Conservation (phyloP, 2,329 filamentous ascomycete genomes). For the Hansfordia pulvinata region DNA sequence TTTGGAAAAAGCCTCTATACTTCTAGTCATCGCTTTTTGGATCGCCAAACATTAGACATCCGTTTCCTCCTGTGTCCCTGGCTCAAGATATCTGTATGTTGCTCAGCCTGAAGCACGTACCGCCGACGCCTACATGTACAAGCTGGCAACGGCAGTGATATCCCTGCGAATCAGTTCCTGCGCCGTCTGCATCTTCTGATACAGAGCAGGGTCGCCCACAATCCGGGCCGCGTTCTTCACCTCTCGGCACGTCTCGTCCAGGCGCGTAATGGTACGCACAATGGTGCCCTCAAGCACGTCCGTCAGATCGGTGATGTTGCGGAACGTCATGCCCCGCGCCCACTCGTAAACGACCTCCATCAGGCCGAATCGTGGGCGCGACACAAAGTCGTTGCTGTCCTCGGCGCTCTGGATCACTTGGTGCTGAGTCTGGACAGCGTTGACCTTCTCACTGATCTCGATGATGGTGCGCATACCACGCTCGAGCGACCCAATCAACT, state of each 20-base stretch:
- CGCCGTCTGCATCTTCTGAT: slow-evolving; percentile 91
- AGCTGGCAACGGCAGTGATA: slow-evolving; percentile 76
- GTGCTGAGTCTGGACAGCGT: slow-evolving; percentile 73
- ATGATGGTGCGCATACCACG: slow-evolving; percentile 76
- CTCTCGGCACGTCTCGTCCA: slow-evolving; percentile 94
- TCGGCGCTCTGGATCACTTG: slow-evolving; percentile 87
- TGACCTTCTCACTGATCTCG: slow-evolving; percentile 83
- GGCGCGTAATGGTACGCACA: slow-evolving; percentile 80
- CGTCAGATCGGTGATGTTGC: slow-evolving; percentile 89
- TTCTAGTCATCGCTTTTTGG: too few species aligned
- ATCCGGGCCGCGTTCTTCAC: slow-evolving; percentile 95
- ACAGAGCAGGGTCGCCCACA: slow-evolving; percentile 85
- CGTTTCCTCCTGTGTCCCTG: too few species aligned
- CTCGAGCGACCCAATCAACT: slow-evolving; percentile 69
- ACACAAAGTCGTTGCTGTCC: slow-evolving; percentile 85
- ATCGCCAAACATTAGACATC: too few species aligned
- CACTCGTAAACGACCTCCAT: slow-evolving; percentile 98
- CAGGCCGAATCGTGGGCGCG: slow-evolving; percentile 75
- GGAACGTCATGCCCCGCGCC: slow-evolving; percentile 96
- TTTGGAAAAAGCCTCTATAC: too few species aligned
- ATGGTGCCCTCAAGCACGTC: slow-evolving; percentile 97
- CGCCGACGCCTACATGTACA: slow-evolving; percentile 77
- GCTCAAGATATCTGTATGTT: too few species aligned
- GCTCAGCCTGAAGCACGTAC: too few species aligned
- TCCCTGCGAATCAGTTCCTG: slow-evolving; percentile 97